These are phyloP conservation scores for Pichia kluyveri DNA, from an alignment of 805 yeast genomes.

Conservation along the genomic window DNA sequence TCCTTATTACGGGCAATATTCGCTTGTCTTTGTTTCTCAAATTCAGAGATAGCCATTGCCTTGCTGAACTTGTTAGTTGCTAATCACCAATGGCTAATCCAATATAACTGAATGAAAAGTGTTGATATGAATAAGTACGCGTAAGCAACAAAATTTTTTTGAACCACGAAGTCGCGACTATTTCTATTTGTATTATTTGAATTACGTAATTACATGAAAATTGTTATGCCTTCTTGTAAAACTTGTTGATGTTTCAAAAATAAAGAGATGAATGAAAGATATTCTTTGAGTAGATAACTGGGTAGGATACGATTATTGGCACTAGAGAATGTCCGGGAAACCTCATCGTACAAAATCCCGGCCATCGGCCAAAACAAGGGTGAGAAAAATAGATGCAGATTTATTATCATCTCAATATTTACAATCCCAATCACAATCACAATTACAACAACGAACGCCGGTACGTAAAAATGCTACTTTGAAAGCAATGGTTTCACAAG, in stretches of 20 bases:
- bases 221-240: not conserved
- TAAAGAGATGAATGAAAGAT: too few relatives aligned
- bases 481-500: slow-evolving; percentile 6
- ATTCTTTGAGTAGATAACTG: too few relatives aligned
- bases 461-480: slow-evolving; percentile 1
- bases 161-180: too few relatives aligned
- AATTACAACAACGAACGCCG: slow-evolving; percentile 1
- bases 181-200: too few relatives aligned
- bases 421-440: slow-evolving; percentile 1
- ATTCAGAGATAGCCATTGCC: slow-evolving; percentile 40
- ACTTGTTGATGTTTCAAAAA: not conserved
- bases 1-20: slow-evolving; percentile 80
- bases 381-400: slow-evolving; percentile 5
- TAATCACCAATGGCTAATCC: too few relatives aligned
- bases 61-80: too few relatives aligned
- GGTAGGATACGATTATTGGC: not conserved
- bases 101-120: too few relatives aligned
- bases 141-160: not conserved
- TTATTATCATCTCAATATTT: slow-evolving; percentile 5
- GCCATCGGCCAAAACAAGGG: slow-evolving; percentile 11
- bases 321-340: not conserved
- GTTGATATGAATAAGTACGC: not conserved
- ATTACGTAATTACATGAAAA: too few relatives aligned
- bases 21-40: slow-evolving; percentile 62
- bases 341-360: not conserved